These are phyloP conservation scores for Leptographium lundbergii DNA, from an alignment of 2,329 filamentous ascomycete species.

Conservation along the genomic window DNA sequence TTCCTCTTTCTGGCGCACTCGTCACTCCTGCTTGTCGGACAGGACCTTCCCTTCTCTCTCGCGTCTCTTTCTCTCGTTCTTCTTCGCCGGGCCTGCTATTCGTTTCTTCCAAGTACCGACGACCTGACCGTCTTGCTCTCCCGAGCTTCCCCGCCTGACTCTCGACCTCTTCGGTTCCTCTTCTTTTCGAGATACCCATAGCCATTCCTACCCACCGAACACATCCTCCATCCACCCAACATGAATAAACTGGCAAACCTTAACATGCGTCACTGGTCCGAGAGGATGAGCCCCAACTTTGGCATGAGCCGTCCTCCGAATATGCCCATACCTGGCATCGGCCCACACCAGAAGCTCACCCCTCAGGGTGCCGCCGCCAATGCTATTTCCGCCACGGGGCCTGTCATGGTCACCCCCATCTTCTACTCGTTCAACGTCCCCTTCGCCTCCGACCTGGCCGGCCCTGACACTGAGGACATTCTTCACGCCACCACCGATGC, in stretches of 20 bases:
- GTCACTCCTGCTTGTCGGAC: background rate
- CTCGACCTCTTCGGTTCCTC: background rate
- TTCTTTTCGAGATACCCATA: background rate
- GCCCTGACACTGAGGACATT: constrained; percentile 88
- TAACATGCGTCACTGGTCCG: constrained; percentile 59
- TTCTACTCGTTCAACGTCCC: constrained; percentile 96
- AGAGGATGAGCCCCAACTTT: constrained; percentile 56
- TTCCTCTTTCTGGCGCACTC: background rate
- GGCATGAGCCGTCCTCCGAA: constrained; percentile 44
- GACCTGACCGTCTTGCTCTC: background rate
- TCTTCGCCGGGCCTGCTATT: background rate
- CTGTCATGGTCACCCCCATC: constrained; percentile 63
- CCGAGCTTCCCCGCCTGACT: background rate
- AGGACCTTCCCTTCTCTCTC: background rate
- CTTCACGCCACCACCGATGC: constrained; percentile 83
- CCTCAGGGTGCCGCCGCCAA: constrained; percentile 29
- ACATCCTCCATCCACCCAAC: constrained; percentile 20
- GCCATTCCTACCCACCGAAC: background rate
- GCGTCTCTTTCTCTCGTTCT: background rate
- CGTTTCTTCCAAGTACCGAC: background rate
- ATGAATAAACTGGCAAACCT: constrained; percentile 56
- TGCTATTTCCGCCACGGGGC: constrained; percentile 39
- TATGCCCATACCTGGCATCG: constrained; percentile 42
- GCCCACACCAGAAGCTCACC: constrained; percentile 44
- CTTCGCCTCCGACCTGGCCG: constrained; percentile 82